Base-by-base conservation (phyloP, 208 protist species). In the Wallacemonas sp. region DNA sequence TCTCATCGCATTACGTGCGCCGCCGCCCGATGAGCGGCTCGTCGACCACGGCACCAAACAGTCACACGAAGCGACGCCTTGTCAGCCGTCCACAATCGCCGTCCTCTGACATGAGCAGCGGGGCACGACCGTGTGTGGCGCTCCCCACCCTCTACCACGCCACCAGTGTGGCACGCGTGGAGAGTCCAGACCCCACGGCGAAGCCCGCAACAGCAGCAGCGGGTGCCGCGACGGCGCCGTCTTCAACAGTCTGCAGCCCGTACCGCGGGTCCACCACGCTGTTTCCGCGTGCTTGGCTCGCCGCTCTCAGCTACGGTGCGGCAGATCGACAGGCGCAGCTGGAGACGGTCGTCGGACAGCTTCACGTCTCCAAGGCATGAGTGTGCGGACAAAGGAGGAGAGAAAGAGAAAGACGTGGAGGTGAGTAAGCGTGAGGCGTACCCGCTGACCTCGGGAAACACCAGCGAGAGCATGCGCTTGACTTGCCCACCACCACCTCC, bases 101-200 rank as follows among this genome's bases (percentile, higher is more conserved):
- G n/a, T n/a, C n/a, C n/a, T n/a, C n/a, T n/a, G n/a, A n/a, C n/a
- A n/a, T n/a, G n/a, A n/a, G n/a, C n/a, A n/a, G n/a, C n/a, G n/a
- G n/a, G n/a, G n/a, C n/a, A n/a, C n/a, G n/a, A n/a, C n/a, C n/a
- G n/a, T n/a, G n/a, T n/a, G 47, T 36, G 49, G 5, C 43, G 43
- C 43, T 47, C 11, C 43, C 43, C 11, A 47, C 43, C 5, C 14
- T 65, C 39, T 47, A 68, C 36, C 29, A 69, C 19, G 46, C 64
- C 27, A 44, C 47, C 47, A 30, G 17, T 23, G 19, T 49, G 17
- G 5, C 5, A 17, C 9, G 44, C 44, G 44, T 17, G 17, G n/a
- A 49, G 36, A 14, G 14, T 41, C 9, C 9, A 41, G 9, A 14
- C 9, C 36, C 36, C 6, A 41, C 36, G 36, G 14, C 36, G 9